Evolutionary conservation across 2,329 filamentous ascomycete genomes (phyloP).

Genomic region (Ophiostoma montium): DNA sequence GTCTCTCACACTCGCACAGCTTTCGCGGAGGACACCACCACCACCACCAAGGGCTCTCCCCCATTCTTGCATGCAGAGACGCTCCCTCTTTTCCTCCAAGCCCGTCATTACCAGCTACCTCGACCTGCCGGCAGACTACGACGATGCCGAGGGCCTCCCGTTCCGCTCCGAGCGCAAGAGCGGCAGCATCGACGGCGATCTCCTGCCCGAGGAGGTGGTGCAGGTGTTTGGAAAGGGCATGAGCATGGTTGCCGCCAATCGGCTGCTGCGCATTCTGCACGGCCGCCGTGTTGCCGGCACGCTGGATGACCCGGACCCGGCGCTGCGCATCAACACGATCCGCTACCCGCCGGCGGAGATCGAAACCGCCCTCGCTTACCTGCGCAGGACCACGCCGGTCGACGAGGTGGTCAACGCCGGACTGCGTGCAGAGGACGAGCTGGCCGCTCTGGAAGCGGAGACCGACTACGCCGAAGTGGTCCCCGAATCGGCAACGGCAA

Average conservation of each 20-base stretch:
- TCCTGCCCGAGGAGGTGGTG: constrained; percentile 32
- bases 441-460: constrained; percentile 33
- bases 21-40: neutral
- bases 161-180: constrained; percentile 27
- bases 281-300: constrained; percentile 50
- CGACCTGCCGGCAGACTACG: constrained; percentile 42
- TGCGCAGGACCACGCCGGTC: constrained; percentile 39
- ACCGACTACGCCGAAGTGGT: constrained; percentile 16
- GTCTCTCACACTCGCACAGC: neutral
- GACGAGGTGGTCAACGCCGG: constrained; percentile 48
- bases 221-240: constrained; percentile 37
- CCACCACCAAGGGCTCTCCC: too few species aligned
- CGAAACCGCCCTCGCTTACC: constrained; percentile 35
- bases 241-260: constrained; percentile 32
- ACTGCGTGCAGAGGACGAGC: constrained; percentile 47
- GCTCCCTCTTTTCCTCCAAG: constrained; percentile 18
- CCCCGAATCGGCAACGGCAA: constrained; percentile 14
- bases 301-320: constrained; percentile 48
- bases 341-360: constrained; percentile 28
- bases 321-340: constrained; percentile 32
- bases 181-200: constrained; percentile 19
- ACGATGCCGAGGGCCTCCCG: constrained; percentile 37
- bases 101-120: constrained; percentile 37
- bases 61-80: neutral
- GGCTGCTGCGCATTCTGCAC: constrained; percentile 43